Evolutionary conservation across 2,329 filamentous ascomycete genomes (phyloP).

Genomic region (Clarireedia paspali): DNA sequence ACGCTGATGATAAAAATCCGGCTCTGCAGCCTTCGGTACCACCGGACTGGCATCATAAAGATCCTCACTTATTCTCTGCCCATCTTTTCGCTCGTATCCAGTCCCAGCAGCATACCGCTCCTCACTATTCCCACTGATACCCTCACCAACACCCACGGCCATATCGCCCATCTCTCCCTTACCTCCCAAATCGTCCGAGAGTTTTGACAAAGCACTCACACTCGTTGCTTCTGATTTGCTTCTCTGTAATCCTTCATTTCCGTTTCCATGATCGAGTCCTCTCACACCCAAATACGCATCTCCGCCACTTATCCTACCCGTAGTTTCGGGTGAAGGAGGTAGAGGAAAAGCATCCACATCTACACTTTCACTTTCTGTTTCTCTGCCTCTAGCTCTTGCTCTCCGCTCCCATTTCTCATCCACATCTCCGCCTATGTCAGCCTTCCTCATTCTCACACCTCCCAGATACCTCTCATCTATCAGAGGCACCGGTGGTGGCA

Average conservation of each 20-base stretch:
- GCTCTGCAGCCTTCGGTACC: background rate
- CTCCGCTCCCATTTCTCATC: background rate
- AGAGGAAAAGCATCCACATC: constrained; percentile 5
- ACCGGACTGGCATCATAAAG: background rate
- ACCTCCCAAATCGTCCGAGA: background rate
- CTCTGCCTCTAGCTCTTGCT: background rate
- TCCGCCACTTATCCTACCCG: background rate
- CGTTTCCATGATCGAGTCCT: background rate
- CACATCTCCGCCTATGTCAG: background rate
- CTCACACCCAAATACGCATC: background rate
- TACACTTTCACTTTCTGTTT: background rate
- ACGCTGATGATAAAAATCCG: background rate
- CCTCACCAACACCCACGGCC: background rate
- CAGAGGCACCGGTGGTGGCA: background rate
- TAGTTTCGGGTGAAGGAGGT: background rate
- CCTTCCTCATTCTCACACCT: background rate
- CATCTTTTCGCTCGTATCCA: background rate
- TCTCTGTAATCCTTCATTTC: background rate
- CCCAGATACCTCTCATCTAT: background rate
- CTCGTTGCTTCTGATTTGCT: constrained; percentile 41
- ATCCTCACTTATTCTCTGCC: background rate
- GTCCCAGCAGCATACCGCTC: background rate
- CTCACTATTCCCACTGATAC: background rate
- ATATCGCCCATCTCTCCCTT: constrained; percentile 8
- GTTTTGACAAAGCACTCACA: constrained; percentile 28